phyloP scores from a whole-genome alignment of 768 basidiomycete genomes.

The Hypholoma sublateritium region DNA sequence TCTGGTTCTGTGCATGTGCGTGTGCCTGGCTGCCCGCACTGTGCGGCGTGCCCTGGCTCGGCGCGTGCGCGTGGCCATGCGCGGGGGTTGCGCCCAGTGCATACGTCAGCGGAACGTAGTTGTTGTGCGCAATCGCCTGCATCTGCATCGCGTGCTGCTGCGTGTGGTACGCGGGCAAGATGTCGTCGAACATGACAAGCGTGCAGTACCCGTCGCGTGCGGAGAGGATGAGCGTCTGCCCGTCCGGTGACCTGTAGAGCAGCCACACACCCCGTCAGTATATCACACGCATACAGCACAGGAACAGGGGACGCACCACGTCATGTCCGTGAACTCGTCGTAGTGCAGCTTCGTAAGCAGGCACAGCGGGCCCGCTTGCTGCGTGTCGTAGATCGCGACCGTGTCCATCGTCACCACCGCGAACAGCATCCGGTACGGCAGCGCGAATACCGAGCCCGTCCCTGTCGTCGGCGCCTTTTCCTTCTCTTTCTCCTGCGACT shows the following conservation, averaged over 20 bases:
- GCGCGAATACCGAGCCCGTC: conserved; percentile 74
- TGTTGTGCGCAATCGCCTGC: conserved; percentile 86
- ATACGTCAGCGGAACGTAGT: conserved; percentile 64
- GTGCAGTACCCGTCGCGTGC: conserved; percentile 98
- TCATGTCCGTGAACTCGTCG: conserved; percentile 95
- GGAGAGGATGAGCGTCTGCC: conserved; percentile 87
- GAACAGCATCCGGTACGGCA: conserved; percentile 93
- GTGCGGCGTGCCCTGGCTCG: conserved; percentile 7
- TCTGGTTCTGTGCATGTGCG: too few species aligned
- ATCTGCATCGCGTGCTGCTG: conserved; percentile 91
- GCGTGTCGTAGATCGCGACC: conserved; percentile 93
- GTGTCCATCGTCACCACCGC: conserved; percentile 97
- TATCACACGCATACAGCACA: conserved; percentile 1
- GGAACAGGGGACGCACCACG: conserved; percentile 65
- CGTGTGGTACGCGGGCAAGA: conserved; percentile 82
- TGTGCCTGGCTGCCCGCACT: too few species aligned
- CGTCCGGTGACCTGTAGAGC: conserved; percentile 84
- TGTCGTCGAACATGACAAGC: conserved; percentile 91
- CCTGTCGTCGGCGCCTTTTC: conserved; percentile 10
- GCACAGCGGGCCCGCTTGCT: conserved; percentile 90
- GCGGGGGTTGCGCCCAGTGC: conserved; percentile 21
- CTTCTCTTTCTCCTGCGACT: conserved; percentile 16
- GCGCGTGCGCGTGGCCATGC: conserved; percentile 32
- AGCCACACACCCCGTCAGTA: not conserved
- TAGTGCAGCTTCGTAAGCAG: conserved; percentile 94